Percentiles rank a stretch among this genome's conserved stretches.
Evolutionary conservation across 2,329 filamentous ascomycete genomes (phyloP).

Genomic region (Zymoseptoria crescenta): DNA sequence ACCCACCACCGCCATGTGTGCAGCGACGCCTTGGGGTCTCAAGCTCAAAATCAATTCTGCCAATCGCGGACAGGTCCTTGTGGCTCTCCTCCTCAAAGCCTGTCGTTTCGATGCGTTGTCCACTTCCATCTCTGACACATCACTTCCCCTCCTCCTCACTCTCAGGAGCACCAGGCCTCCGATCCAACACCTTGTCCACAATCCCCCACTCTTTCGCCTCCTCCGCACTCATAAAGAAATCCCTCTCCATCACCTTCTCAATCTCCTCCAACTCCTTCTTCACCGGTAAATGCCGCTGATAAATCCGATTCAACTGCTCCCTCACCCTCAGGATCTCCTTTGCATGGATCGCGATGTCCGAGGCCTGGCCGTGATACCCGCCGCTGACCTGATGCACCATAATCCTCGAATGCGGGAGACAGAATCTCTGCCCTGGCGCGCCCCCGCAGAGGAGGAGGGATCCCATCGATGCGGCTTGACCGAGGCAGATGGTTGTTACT

Average conservation of each 20-base stretch:
- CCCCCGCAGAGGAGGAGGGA: conserved; percentile 82
- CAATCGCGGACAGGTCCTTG: no score
- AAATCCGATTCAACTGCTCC: conserved; percentile 82
- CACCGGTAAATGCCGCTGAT: conserved; percentile 74
- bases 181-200: conserved; percentile 76
- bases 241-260: conserved; percentile 91
- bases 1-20: no score
- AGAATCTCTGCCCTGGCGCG: conserved; percentile 73
- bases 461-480: conserved; percentile 92
- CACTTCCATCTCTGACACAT: not conserved
- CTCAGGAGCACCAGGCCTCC: conserved; percentile 35
- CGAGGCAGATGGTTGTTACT: conserved; percentile 90
- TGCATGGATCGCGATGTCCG: conserved; percentile 91
- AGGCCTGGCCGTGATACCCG: conserved; percentile 58
- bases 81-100: not conserved
- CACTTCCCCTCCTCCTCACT: not conserved
- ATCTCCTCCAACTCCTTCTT: conserved; percentile 74
- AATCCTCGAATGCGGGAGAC: conserved; percentile 84
- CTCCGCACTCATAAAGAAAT: conserved; percentile 83
- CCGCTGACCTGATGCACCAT: conserved; percentile 97
- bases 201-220: conserved; percentile 88
- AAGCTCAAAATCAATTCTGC: no score
- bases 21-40: no score
- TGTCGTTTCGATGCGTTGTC: not conserved
- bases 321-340: conserved; percentile 89